phyloP scores from a whole-genome alignment of 305 asterid genomes.

The Fraxinus dipetala region DNA sequence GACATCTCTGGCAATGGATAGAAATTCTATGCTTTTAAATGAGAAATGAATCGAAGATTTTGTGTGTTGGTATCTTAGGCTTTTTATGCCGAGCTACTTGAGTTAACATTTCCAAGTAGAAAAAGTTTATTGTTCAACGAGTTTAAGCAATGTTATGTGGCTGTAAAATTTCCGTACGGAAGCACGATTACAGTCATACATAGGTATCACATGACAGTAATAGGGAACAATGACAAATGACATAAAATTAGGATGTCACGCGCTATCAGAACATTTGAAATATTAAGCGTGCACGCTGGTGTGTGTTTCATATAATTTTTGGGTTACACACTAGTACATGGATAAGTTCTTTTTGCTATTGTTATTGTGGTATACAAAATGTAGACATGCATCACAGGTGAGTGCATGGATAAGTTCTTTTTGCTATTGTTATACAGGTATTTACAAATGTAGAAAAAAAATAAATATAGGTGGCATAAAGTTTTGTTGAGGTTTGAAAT shows the following conservation, averaged over 20 bases:
- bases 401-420: not conserved
- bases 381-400: not conserved
- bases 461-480: not conserved
- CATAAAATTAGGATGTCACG: not conserved
- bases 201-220: not conserved
- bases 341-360: conserved; percentile 4
- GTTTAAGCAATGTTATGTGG: not conserved
- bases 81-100: not conserved
- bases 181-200: not conserved
- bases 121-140: not conserved
- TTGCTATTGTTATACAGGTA: not conserved
- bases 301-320: not conserved
- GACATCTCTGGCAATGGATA: not conserved
- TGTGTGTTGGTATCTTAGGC: not conserved
- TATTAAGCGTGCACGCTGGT: not conserved
- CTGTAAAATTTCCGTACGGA: not conserved
- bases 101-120: not conserved
- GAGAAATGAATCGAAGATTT: not conserved
- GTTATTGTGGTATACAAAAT: not conserved
- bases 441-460: not conserved
- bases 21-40: not conserved
- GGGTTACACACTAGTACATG: not conserved
- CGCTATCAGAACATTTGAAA: not conserved
- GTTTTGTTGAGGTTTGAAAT: not conserved
- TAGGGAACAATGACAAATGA: not conserved